Conservation (phyloP, 805 yeast species). For the Wickerhamomyces xylosicus region DNA sequence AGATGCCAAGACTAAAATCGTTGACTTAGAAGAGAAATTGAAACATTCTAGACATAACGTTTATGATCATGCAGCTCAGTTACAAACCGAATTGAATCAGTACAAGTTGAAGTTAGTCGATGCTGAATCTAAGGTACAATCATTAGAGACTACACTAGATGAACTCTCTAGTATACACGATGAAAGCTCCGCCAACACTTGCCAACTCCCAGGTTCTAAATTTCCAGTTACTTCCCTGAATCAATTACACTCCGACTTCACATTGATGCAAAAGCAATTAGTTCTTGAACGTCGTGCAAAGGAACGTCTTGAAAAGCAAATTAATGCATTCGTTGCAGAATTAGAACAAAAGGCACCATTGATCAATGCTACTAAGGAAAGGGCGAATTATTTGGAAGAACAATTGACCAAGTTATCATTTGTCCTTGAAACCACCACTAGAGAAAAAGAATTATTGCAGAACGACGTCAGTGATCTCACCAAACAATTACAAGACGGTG, state of each 20-base stretch:
- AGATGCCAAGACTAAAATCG: constrained; percentile 41
- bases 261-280: constrained; percentile 53
- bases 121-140: constrained; percentile 31
- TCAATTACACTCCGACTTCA: constrained; percentile 54
- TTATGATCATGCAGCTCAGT: constrained; percentile 46
- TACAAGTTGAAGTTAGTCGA: constrained; percentile 36
- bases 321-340: constrained; percentile 64
- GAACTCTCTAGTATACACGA: constrained; percentile 22
- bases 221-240: constrained; percentile 49
- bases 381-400: constrained; percentile 44
- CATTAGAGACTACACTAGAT: constrained; percentile 35
- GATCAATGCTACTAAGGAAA: constrained; percentile 53
- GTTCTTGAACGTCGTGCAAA: constrained; percentile 64
- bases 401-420: constrained; percentile 45
- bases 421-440: constrained; percentile 41
- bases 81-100: constrained; percentile 49
- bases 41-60: constrained; percentile 11
- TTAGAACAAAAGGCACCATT: constrained; percentile 72
- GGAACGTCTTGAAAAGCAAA: constrained; percentile 56
- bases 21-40: constrained; percentile 38
- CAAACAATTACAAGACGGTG: constrained; percentile 20
- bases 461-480: constrained; percentile 14
- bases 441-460: constrained; percentile 33
- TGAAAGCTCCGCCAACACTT: constrained; percentile 8
- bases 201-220: constrained; percentile 25